Evolutionary conservation across 371 early-diverging fungal species (phyloP), one percentile per base, ranked within the genome.

Genomic region (Capillidium heterosporum): DNA sequence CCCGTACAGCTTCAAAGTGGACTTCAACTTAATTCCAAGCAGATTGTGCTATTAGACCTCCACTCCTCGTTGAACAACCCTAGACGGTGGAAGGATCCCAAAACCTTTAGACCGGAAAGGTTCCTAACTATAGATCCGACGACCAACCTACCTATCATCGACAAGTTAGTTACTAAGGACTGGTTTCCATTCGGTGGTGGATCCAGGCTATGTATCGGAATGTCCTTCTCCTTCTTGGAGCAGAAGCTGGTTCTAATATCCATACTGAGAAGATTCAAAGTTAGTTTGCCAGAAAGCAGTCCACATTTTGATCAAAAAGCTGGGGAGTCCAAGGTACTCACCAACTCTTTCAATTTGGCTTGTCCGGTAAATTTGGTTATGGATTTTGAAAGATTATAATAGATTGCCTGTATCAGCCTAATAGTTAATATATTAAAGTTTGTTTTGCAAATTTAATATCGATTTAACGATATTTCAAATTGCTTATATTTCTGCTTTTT

Each of bases 31-130:
- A 35, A 35, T 13, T 23, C 10, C 10, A 1, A 47, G 10, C 24
- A 24, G 5, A 47, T 24, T 1, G 2, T 24, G 1, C 17, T 5
- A 1, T 4, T 47, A 1, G 17, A 17, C 26, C 10, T 47, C 4
- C 24, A 47, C 26, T 4, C 23, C 4, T 5, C 24, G 2, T 10
- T 21, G 7, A 17, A 47, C 24, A 24, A 47, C 24, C 47, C 47
- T 10, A 47, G 26, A 2, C 17, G 17, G 1, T 47, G 7, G 23
- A 17, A 10, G 1, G 44, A 70, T 13, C 71, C 74, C 1, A 58
- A 71, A 0, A 39, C 47, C 23, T 76, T 75, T 32, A 59, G 66
- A 17, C 76, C 75, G 2, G 71, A 71, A 23, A 63, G 77, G 31
- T 78, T 74, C 70, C 71, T 59, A 24, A 52, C 35, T 32, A 41